phyloP scores from a whole-genome alignment of 2,329 filamentous ascomycete species.

The Emergomyces pasteurianus region DNA sequence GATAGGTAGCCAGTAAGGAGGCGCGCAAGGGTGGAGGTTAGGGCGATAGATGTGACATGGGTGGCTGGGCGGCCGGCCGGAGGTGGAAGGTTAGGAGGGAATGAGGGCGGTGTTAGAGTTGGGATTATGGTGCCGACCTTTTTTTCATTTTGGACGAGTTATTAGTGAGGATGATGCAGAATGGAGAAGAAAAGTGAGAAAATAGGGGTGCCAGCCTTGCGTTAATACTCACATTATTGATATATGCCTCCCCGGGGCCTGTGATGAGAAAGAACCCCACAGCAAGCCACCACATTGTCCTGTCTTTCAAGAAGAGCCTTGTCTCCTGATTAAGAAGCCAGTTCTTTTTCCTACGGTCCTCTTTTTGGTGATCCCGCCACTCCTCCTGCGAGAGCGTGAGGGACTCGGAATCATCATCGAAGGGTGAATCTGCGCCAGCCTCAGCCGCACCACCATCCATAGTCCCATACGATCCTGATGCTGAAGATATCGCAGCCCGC shows the following conservation, averaged over 20 bases:
- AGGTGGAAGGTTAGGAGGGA: conserved; percentile 33
- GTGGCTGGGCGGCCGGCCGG: conserved; percentile 57
- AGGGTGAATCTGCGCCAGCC: conserved; percentile 29
- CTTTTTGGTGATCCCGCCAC: conserved; percentile 26
- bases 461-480: conserved; percentile 45
- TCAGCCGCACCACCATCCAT: conserved; percentile 17
- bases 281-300: conserved; percentile 92
- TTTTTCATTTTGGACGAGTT: not conserved
- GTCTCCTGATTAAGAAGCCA: conserved; percentile 91
- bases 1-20: conserved; percentile 82
- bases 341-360: conserved; percentile 63
- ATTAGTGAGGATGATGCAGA: not conserved
- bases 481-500: conserved; percentile 25
- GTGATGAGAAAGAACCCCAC: conserved; percentile 85
- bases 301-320: conserved; percentile 67
- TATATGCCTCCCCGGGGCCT: conserved; percentile 92
- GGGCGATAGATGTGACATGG: conserved; percentile 83
- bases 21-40: conserved; percentile 81
- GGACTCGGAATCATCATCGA: conserved; percentile 26
- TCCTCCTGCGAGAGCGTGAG: conserved; percentile 8
- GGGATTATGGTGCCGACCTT: conserved; percentile 78
- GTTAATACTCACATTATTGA: conserved; percentile 59
- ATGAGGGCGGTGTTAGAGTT: conserved; percentile 59
- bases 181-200: not conserved
- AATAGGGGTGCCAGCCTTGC: not conserved